A percentile compares a stretch with the other conserved stretches of the same genome.
Evolutionary conservation across 1,284 basidiomycete species (phyloP).

Genomic region (Fomitiporia mediterranea): DNA sequence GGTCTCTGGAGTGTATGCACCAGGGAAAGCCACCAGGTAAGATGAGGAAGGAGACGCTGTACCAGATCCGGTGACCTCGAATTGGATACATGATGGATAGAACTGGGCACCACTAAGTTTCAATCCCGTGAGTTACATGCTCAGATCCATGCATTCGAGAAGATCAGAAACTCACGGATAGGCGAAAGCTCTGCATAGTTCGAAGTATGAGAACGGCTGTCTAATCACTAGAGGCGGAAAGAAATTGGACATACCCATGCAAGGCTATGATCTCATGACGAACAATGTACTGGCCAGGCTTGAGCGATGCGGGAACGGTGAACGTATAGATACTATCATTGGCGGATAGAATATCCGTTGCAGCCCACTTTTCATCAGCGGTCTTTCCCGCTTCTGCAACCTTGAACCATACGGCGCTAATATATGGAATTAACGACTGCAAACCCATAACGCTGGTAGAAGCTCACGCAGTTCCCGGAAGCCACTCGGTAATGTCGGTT

Average conservation of each 20-base stretch:
- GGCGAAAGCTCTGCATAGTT: neutral
- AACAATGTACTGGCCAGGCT: slow-evolving; percentile 45
- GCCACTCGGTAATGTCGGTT: slow-evolving; percentile 41
- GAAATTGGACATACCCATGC: slow-evolving; percentile 12
- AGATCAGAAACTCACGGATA: neutral
- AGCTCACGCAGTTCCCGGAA: slow-evolving; percentile 38
- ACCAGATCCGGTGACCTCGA: slow-evolving; percentile 47
- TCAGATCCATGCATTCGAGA: no score
- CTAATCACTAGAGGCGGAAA: no score
- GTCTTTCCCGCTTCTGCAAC: slow-evolving; percentile 41
- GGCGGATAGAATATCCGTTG: slow-evolving; percentile 37
- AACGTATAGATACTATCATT: slow-evolving; percentile 41
- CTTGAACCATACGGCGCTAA: slow-evolving; percentile 46
- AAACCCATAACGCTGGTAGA: no score
- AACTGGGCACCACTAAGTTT: slow-evolving; percentile 32
- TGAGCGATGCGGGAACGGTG: slow-evolving; percentile 40
- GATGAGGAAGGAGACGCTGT: slow-evolving; percentile 39
- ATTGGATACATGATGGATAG: slow-evolving; percentile 48
- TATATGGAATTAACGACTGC: no score
- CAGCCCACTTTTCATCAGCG: slow-evolving; percentile 40
- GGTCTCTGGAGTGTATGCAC: slow-evolving; percentile 43
- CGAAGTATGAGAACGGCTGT: neutral
- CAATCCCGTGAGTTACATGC: neutral
- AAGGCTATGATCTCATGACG: slow-evolving; percentile 39
- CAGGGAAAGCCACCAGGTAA: slow-evolving; percentile 47